Percentiles rank a stretch among this genome's conserved stretches.
Conservation (phyloP, 192 early-diverging fungal genomes). For the Backusella luteola region DNA sequence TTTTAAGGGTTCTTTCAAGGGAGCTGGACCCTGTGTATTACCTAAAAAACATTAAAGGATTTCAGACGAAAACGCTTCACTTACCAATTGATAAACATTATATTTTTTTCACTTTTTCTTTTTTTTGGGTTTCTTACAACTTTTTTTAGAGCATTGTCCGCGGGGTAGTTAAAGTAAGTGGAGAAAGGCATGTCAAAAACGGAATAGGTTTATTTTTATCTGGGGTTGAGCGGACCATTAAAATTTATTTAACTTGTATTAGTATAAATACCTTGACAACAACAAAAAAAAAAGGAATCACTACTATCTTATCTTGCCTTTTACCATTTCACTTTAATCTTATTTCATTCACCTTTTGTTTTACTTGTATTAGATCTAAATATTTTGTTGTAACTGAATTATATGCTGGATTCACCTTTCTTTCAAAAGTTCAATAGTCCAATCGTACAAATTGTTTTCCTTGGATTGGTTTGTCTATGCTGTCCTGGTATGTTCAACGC, state of each 20-base stretch:
- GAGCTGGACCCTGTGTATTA: constrained; percentile 1
- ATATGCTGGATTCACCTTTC: background rate
- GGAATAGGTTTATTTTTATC: background rate
- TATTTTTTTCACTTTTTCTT: too few species aligned
- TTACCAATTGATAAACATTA: background rate
- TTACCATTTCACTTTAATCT: background rate
- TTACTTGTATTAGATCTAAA: background rate
- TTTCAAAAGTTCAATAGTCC: constrained; percentile 43
- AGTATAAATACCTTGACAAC: background rate
- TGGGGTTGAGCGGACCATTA: background rate
- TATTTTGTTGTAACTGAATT: background rate
- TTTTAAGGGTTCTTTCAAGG: constrained; percentile 4
- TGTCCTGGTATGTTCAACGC: constrained; percentile 43
- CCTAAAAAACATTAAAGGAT: background rate
- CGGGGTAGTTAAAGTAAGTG: background rate
- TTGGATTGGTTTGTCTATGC: constrained; percentile 75
- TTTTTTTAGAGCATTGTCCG: background rate
- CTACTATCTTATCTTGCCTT: background rate
- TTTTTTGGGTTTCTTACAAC: background rate
- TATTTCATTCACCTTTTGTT: background rate
- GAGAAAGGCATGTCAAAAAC: background rate
- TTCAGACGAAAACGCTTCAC: background rate
- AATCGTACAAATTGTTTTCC: constrained; percentile 66
- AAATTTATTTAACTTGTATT: background rate
- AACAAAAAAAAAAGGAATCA: too few species aligned